Conservation (phyloP, 495 filamentous ascomycete genomes). For the Platismatia glauca region DNA sequence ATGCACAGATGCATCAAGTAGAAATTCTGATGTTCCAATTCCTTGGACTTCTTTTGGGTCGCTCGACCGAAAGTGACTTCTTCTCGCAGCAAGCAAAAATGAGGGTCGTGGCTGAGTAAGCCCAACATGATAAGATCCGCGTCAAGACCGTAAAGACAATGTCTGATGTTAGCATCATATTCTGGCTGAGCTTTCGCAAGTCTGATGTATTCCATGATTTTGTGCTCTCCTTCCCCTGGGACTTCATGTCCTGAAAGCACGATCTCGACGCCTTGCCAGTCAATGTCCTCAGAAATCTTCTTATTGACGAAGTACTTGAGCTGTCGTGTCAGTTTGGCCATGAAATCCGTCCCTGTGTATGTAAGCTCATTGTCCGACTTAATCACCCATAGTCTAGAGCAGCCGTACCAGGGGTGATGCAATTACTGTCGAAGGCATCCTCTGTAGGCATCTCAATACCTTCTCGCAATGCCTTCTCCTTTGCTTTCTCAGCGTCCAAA, state of each 20-base stretch:
- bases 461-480: conserved; percentile 80
- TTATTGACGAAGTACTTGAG: conserved; percentile 98
- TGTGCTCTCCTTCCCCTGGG: conserved; percentile 98
- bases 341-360: conserved; percentile 69
- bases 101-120: conserved; percentile 91
- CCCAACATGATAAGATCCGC: conserved; percentile 99
- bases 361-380: conserved; percentile 11
- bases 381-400: background rate
- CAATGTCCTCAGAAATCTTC: conserved; percentile 91
- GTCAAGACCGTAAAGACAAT: conserved; percentile 95
- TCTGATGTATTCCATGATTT: conserved; percentile 99
- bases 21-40: conserved; percentile 98
- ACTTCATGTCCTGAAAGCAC: conserved; percentile 97
- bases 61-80: conserved; percentile 95
- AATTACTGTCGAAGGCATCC: conserved; percentile 96
- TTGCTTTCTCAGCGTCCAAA: conserved; percentile 76
- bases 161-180: conserved; percentile 91
- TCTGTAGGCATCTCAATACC: conserved; percentile 91
- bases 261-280: conserved; percentile 95
- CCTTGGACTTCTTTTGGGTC: conserved; percentile 77
- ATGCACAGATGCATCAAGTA: conserved; percentile 96
- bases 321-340: conserved; percentile 89
- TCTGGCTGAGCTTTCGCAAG: conserved; percentile 87
- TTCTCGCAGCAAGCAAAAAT: conserved; percentile 94
- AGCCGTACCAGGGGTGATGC: conserved; percentile 74